Evolutionary conservation across 2,329 filamentous ascomycete genomes (phyloP).

Genomic region (Leptodontidium sp.): DNA sequence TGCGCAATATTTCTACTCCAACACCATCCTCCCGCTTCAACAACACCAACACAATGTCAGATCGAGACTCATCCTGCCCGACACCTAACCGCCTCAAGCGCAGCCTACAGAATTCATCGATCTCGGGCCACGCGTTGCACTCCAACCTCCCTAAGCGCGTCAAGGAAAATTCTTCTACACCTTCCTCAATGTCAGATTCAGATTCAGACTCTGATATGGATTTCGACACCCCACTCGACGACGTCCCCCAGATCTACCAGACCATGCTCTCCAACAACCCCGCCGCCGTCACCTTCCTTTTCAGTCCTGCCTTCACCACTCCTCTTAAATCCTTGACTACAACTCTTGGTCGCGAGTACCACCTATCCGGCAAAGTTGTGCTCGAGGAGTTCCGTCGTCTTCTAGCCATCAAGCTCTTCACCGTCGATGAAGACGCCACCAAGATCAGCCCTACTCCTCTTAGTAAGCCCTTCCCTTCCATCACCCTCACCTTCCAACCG

Average conservation of each 20-base stretch:
- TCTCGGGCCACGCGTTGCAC: neutral
- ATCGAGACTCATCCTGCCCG: neutral
- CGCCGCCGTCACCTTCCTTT: conserved; percentile 11
- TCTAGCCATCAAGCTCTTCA: conserved; percentile 24
- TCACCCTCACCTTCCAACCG: neutral
- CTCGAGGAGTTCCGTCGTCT: conserved; percentile 28
- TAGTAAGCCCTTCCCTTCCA: neutral
- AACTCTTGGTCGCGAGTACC: neutral
- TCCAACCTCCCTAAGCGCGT: neutral
- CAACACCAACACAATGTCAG: too few species aligned
- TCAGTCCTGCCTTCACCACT: neutral
- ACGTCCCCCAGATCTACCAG: conserved; percentile 1
- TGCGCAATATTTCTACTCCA: too few species aligned
- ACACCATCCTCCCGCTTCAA: too few species aligned
- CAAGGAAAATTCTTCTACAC: neutral
- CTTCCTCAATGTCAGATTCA: neutral
- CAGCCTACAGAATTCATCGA: neutral
- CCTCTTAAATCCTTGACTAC: neutral
- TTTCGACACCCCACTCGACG: neutral
- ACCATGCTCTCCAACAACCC: conserved; percentile 12
- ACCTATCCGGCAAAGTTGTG: neutral
- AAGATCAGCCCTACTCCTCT: conserved; percentile 27
- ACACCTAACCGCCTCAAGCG: neutral
- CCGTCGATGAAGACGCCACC: conserved; percentile 15
- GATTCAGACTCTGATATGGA: neutral